Conservation (phyloP, 176 grass and related monocot genomes). For the Luzula sylvatica region DNA sequence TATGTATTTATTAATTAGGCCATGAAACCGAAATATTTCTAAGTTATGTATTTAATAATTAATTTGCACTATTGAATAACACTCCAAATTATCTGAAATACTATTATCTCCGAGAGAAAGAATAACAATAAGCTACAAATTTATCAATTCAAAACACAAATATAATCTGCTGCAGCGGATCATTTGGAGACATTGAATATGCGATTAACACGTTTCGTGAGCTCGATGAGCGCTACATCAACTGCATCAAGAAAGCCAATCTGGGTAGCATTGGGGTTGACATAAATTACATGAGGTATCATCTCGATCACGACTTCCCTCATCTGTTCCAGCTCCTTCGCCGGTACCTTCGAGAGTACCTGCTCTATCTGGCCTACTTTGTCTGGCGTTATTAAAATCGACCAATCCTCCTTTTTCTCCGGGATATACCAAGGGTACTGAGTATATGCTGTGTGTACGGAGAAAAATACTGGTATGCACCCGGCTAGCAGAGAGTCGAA, state of each 20-base stretch:
- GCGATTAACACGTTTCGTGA: conserved; percentile 14
- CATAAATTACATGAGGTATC: conserved; percentile 25
- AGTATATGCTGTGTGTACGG: conserved; percentile 31
- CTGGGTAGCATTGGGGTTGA: conserved; percentile 20
- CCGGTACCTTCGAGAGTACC: conserved; percentile 17
- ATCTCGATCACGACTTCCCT: conserved; percentile 21
- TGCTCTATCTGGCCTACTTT: conserved; percentile 14
- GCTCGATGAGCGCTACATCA: conserved; percentile 21
- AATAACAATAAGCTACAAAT: too few relatives aligned
- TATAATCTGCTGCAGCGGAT: too few relatives aligned
- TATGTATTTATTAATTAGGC: too few relatives aligned
- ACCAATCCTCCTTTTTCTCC: conserved; percentile 22
- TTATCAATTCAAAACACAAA: too few relatives aligned
- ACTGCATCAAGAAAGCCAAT: conserved; percentile 21
- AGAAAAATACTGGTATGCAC: conserved; percentile 63
- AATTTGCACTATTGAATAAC: too few relatives aligned
- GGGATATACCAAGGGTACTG: conserved; percentile 55
- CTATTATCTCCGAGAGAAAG: too few relatives aligned
- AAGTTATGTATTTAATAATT: too few relatives aligned
- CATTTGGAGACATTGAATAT: too few relatives aligned
- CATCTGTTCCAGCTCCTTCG: conserved; percentile 15
- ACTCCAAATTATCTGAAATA: too few relatives aligned
- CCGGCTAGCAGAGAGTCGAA: conserved; percentile 59
- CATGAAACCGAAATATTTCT: too few relatives aligned
- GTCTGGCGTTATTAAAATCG: conserved; percentile 21